Evolutionary conservation across 805 yeast species (phyloP), one percentile per base, ranked within the genome.

Genomic region (Teunomyces stri): DNA sequence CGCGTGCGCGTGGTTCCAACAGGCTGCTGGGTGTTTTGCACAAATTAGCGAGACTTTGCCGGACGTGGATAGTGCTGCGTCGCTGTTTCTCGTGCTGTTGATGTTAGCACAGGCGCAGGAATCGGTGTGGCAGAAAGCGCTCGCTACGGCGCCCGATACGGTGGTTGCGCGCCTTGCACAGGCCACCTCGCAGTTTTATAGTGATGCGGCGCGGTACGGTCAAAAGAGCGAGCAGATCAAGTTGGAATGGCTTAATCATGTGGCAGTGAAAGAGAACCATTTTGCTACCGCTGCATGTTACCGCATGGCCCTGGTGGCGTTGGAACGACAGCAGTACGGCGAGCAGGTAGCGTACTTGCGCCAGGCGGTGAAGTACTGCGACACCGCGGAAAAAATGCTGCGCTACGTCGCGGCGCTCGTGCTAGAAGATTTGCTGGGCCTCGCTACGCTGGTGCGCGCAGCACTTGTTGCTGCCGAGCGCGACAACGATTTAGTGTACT

Each of bases 31-130:
- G 0, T 71, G 80, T 48, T 82, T 85, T 55, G 69, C 74, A 37
- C 51, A 56, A 5, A 27, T 59, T 80, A 9, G 50, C 59, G 2
- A 57, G 59, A 6, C 50, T 55, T 15, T 31, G 6, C 33, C 25
- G 15, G 89, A 81, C 44, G 64, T 87, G 12, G 80, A 80, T 34
- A 37, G 48, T 1, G 73, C 74, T 10, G 79, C 88, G 0, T 56
- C 86, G 7, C 65, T 69, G 10, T 70, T 82, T 13, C 65, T 90
- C 45, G 65, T 74, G 31, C 54, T 61, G 10, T 58, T 89, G 30
- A 79, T 80, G 79, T 59, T 87, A 34, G 94, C 96, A 0, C 96
- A 89, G 57, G 94, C 96, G 0, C 96, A 90, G 64, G 97, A 91
- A 59, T 75, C 81, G 10, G 81, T 85, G 43, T 90, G 97, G 96